Percentiles rank a stretch among this genome's conserved stretches.
phyloP scores from a whole-genome alignment of 2,329 filamentous ascomycete species.

The Aureobasidium sp. region DNA sequence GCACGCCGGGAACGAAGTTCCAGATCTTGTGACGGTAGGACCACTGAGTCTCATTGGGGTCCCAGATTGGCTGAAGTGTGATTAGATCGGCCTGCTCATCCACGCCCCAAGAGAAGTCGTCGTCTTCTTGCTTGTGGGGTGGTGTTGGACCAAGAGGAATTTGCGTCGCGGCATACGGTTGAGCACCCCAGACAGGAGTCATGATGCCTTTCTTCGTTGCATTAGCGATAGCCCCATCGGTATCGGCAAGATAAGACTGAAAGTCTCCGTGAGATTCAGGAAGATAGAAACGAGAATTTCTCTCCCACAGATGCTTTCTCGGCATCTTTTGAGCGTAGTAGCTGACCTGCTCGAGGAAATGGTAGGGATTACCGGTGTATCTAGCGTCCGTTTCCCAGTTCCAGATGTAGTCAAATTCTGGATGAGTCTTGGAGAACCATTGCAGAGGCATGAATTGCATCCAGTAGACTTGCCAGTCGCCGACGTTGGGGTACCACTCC shows the following conservation, averaged over 20 bases:
- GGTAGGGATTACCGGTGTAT: constrained; percentile 74
- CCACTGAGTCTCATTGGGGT: constrained; percentile 84
- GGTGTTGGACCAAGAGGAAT: constrained; percentile 71
- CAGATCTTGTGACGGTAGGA: constrained; percentile 43
- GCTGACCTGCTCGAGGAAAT: constrained; percentile 61
- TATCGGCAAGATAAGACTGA: constrained; percentile 38
- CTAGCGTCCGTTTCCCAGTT: constrained; percentile 83
- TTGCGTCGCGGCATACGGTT: constrained; percentile 62
- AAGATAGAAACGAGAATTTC: constrained; percentile 51
- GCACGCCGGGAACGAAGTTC: constrained; percentile 46
- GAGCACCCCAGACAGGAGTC: constrained; percentile 76
- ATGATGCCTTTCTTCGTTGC: constrained; percentile 32
- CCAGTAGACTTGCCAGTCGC: constrained; percentile 45
- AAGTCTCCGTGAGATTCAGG: constrained; percentile 47
- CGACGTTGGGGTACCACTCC: constrained; percentile 44
- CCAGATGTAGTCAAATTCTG: constrained; percentile 72
- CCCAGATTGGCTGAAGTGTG: constrained; percentile 84
- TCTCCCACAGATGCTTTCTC: constrained; percentile 53
- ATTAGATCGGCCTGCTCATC: constrained; percentile 88
- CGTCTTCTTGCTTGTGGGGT: constrained; percentile 65
- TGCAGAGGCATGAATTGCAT: constrained; percentile 66
- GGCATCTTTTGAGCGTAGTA: constrained; percentile 49
- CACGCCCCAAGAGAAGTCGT: constrained; percentile 80
- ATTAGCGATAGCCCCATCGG: constrained; percentile 35
- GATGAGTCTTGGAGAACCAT: constrained; percentile 67